Evolutionary conservation across 2,329 filamentous ascomycete genomes (phyloP).

Genomic region (Didymella arachidicola): DNA sequence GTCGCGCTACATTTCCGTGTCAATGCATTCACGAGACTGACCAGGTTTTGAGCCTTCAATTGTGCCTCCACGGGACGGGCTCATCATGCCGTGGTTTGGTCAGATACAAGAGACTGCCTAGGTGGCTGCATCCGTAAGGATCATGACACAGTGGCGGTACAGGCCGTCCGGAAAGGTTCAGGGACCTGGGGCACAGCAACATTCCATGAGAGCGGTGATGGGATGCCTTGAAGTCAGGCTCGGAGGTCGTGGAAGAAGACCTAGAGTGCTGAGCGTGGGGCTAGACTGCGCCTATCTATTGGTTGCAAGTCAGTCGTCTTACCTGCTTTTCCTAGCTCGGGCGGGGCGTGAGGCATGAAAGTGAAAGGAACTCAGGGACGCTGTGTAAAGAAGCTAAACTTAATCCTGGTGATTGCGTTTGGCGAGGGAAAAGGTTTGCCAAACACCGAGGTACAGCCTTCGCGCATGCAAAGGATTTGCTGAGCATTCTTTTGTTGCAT

Average conservation of each 20-base stretch:
- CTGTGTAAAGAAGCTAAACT: constrained; percentile 41
- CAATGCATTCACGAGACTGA: constrained; percentile 13
- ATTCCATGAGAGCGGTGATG: constrained; percentile 37
- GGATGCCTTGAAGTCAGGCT: constrained; percentile 38
- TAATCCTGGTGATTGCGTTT: constrained; percentile 24
- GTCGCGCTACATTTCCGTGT: constrained; percentile 14
- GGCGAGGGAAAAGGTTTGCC: constrained; percentile 17
- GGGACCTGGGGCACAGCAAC: constrained; percentile 33
- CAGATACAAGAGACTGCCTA: constrained; percentile 26
- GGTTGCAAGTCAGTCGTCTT: constrained; percentile 27
- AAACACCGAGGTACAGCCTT: constrained; percentile 19
- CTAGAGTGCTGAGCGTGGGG: constrained; percentile 18
- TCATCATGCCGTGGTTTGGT: constrained; percentile 31
- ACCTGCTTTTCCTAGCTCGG: constrained; percentile 35
- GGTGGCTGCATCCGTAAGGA: constrained; percentile 38
- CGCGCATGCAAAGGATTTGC: constrained; percentile 14
- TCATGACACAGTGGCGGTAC: constrained; percentile 41
- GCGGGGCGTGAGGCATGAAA: constrained; percentile 21
- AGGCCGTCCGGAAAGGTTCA: constrained; percentile 15
- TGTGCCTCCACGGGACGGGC: constrained; percentile 9
- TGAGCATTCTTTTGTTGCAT: constrained; percentile 15
- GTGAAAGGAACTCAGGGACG: constrained; percentile 19
- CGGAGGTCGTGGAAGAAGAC: constrained; percentile 17
- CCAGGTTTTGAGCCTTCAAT: constrained; percentile 8
- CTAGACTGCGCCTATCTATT: constrained; percentile 3